phyloP scores from a whole-genome alignment of 257 asterid species.

The Nicotiana attenuata region DNA sequence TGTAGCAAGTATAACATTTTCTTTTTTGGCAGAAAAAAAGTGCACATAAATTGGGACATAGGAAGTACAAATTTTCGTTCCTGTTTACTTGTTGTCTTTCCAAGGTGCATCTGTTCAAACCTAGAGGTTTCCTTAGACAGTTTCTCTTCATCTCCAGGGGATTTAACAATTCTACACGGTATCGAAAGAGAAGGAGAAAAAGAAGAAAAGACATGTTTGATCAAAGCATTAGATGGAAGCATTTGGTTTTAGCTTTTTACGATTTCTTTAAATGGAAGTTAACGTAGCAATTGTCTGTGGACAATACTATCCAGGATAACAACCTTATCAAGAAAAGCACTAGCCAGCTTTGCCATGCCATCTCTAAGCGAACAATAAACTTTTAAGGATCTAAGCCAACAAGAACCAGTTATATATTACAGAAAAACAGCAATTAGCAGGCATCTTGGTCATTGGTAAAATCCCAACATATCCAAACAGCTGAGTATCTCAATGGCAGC shows the following conservation, averaged over 20 bases:
- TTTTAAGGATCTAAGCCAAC: background rate
- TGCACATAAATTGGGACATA: too few species aligned
- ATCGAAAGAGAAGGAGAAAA: too few species aligned
- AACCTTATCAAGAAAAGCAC: background rate
- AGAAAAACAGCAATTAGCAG: background rate
- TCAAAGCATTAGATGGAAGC: background rate
- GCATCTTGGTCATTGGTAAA: background rate
- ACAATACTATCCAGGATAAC: background rate
- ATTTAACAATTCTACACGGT: background rate
- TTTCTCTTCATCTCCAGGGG: background rate
- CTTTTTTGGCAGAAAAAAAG: too few species aligned
- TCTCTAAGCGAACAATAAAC: background rate
- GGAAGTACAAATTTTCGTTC: too few species aligned
- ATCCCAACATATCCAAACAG: background rate
- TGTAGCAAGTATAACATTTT: too few species aligned
- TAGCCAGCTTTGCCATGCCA: background rate
- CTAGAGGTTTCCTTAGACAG: background rate
- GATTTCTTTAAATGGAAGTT: background rate
- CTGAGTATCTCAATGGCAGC: background rate
- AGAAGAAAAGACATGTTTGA: too few species aligned
- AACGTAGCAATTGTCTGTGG: background rate
- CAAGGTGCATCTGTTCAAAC: background rate
- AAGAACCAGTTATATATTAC: background rate
- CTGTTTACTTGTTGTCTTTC: background rate
- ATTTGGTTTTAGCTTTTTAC: too few species aligned